Conservation (phyloP, 192 early-diverging fungal species). For the Coemansia sp. region DNA sequence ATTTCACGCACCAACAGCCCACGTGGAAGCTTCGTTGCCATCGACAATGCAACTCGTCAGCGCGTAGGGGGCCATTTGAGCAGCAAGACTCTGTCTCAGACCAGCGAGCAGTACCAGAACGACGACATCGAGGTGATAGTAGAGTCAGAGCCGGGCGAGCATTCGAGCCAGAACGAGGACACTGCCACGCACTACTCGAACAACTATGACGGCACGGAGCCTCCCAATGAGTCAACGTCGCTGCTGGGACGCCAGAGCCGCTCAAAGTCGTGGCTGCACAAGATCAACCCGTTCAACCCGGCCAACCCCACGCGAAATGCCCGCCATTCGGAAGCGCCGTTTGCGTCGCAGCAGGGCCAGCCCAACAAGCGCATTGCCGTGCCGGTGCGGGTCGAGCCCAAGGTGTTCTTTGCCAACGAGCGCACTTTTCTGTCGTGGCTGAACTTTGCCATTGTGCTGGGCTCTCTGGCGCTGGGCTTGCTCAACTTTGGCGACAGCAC, state of each 20-base stretch:
- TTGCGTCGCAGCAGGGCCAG: conserved; percentile 22
- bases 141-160: conserved; percentile 35
- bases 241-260: conserved; percentile 17
- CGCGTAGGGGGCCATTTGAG: conserved; percentile 17
- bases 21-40: conserved; percentile 36
- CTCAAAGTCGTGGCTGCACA: conserved; percentile 23
- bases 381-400: conserved; percentile 80
- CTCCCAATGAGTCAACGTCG: conserved; percentile 24
- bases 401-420: conserved; percentile 95
- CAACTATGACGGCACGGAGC: conserved; percentile 9
- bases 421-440: conserved; percentile 90
- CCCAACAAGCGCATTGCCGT: conserved; percentile 68
- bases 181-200: conserved; percentile 24
- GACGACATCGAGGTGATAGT: conserved; percentile 36
- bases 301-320: too few relatives aligned
- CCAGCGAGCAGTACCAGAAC: conserved; percentile 21
- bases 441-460: conserved; percentile 75
- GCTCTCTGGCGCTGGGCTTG: conserved; percentile 72
- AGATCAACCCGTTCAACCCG: conserved; percentile 29
- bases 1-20: conserved; percentile 50
- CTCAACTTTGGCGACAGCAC: conserved; percentile 81
- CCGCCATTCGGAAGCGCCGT: conserved; percentile 2
- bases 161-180: conserved; percentile 37
- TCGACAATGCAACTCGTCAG: conserved; percentile 17
- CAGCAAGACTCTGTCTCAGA: conserved; percentile 27